Conservation (phyloP, 73 alveolate species). For the Symbiodinium pilosum region DNA sequence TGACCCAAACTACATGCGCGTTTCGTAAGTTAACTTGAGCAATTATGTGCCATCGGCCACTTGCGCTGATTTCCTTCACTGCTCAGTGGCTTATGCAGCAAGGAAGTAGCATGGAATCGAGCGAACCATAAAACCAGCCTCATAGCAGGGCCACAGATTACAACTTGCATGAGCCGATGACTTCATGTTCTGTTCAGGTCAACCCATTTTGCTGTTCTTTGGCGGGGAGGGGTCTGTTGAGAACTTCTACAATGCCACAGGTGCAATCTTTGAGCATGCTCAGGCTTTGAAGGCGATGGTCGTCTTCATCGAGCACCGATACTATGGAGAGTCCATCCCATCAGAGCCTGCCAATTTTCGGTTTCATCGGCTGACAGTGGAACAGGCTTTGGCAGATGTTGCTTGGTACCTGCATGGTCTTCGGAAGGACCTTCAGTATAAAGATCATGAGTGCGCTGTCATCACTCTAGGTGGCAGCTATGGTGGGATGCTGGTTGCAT, state of each 20-base stretch:
- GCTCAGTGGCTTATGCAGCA: too few relatives aligned
- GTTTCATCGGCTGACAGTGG: conserved; percentile 8
- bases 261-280: conserved; percentile 74
- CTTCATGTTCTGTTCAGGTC: too few relatives aligned
- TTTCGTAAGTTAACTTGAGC: too few relatives aligned
- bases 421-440: conserved; percentile 3
- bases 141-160: too few relatives aligned
- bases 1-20: too few relatives aligned
- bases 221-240: conserved; percentile 90
- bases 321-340: conserved; percentile 23
- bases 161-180: too few relatives aligned
- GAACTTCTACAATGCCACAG: conserved; percentile 85
- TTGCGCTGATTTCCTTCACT: too few relatives aligned
- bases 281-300: conserved; percentile 49
- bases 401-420: conserved; percentile 44
- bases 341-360: not conserved
- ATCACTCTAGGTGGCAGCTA: conserved; percentile 97
- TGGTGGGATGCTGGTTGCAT: conserved; percentile 97
- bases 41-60: too few relatives aligned
- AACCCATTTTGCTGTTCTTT: conserved; percentile 68
- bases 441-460: conserved; percentile 62
- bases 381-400: conserved; percentile 67
- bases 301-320: conserved; percentile 66
- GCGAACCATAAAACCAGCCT: too few relatives aligned
- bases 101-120: too few relatives aligned